Percentiles rank a stretch among this genome's conserved stretches.
Conservation (phyloP, 192 early-diverging fungal genomes). For the Allomyces arbusculus region DNA sequence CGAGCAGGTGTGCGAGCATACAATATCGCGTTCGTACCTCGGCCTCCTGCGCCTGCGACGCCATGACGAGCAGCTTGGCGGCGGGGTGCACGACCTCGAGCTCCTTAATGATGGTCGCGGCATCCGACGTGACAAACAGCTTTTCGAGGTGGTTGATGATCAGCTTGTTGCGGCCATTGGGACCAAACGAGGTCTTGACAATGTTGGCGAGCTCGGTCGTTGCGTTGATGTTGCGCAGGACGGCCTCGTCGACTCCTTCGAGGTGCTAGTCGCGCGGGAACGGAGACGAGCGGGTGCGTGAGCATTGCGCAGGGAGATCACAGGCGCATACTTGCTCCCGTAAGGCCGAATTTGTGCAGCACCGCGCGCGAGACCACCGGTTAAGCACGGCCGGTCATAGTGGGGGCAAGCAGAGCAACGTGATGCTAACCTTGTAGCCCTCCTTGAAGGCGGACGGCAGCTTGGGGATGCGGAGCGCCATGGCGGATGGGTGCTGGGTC, state of each 20-base stretch:
- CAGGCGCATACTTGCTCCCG: not conserved
- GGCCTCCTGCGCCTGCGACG: slow-evolving; percentile 88
- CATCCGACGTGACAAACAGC: slow-evolving; percentile 95
- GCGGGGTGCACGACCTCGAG: slow-evolving; percentile 95
- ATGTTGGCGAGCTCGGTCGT: slow-evolving; percentile 84
- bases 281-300: not conserved
- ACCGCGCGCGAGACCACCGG: slow-evolving; percentile 1
- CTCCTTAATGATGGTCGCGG: slow-evolving; percentile 94
- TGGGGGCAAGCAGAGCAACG: not conserved
- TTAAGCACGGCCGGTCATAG: not conserved
- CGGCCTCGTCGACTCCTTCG: slow-evolving; percentile 91
- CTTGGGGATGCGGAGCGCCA: slow-evolving; percentile 82
- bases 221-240: slow-evolving; percentile 82
- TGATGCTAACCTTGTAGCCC: slow-evolving; percentile 56
- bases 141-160: slow-evolving; percentile 97
- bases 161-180: slow-evolving; percentile 98
- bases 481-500: slow-evolving; percentile 5
- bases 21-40: slow-evolving; percentile 30
- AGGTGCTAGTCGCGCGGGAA: slow-evolving; percentile 50
- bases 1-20: not conserved
- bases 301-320: not conserved
- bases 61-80: slow-evolving; percentile 86
- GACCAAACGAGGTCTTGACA: slow-evolving; percentile 84
- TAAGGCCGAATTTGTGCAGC: not conserved
- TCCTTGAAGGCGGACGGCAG: slow-evolving; percentile 70